Evolutionary conservation across 805 yeast genomes (phyloP).

Genomic region (Kodamaea laetipori): DNA sequence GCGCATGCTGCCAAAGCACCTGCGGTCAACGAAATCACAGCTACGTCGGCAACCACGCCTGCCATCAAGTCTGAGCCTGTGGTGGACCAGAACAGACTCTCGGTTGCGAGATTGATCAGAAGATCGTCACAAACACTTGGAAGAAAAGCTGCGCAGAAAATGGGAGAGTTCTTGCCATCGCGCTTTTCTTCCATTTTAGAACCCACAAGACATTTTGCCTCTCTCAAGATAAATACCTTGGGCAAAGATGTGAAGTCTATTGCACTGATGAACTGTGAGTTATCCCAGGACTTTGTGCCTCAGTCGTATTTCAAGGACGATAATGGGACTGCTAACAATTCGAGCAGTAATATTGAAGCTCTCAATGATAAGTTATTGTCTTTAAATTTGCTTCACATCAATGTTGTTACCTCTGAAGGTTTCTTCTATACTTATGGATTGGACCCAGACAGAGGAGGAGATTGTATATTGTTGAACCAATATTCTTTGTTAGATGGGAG

Average conservation of each 20-base stretch:
- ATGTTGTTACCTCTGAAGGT: slow-evolving; percentile 82
- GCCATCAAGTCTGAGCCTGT: slow-evolving; percentile 54
- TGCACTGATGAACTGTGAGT: slow-evolving; percentile 46
- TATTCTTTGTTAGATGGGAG: slow-evolving; percentile 50
- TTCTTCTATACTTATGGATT: slow-evolving; percentile 76
- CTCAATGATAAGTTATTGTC: slow-evolving; percentile 17
- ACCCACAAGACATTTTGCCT: slow-evolving; percentile 91
- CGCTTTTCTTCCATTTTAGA: slow-evolving; percentile 81
- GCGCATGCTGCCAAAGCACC: slow-evolving; percentile 10
- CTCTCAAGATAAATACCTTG: slow-evolving; percentile 59
- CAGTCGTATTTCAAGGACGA: slow-evolving; percentile 25
- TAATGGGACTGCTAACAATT: slow-evolving; percentile 4
- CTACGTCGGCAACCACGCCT: slow-evolving; percentile 11
- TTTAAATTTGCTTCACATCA: slow-evolving; percentile 46
- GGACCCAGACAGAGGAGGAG: slow-evolving; percentile 90
- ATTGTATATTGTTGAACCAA: slow-evolving; percentile 77
- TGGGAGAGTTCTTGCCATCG: slow-evolving; percentile 85
- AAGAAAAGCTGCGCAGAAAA: slow-evolving; percentile 78
- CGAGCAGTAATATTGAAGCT: slow-evolving; percentile 21
- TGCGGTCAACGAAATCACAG: slow-evolving; percentile 9
- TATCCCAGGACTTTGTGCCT: slow-evolving; percentile 34
- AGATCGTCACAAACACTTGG: slow-evolving; percentile 78
- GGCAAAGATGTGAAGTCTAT: slow-evolving; percentile 45
- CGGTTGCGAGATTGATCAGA: slow-evolving; percentile 74
- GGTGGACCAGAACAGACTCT: slow-evolving; percentile 67